Evolutionary conservation across 2,329 filamentous ascomycete genomes (phyloP), one percentile per base, ranked within the genome.

Genomic region (Apiospora kogelbergensis): DNA sequence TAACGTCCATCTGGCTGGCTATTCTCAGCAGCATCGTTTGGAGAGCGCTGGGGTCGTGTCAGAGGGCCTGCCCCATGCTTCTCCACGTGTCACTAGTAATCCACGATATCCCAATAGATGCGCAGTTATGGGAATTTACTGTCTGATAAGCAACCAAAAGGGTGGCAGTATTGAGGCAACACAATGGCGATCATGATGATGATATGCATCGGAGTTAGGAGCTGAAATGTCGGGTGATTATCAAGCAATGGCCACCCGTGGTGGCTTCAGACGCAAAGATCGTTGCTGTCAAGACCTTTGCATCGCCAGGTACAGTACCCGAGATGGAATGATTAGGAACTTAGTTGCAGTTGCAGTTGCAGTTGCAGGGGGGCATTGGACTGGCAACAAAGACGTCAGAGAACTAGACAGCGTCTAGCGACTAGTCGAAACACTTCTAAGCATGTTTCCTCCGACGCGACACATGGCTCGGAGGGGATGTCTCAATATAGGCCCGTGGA

Each of bases 81-180:
- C 69, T 44, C 68, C 64, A 48, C 68, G 66, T 68, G 48, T 64
- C 67, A 70, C 63, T 70, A 70, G 69, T 65, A 69, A 46, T 46
- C 40, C 69, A 70, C 71, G 71, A 74, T 76, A 75, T 73, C 76
- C 72, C 71, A 71, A 74, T 70, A 74, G 70, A 72, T 65, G 63
- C 30, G 53, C 30, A 11, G 5, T 60, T 37, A 13, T 60, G 30
- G 30, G 30, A 13, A n/a, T 13, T 3, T n/a, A 37, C 20, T 33
- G 30, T 60, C 53, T 60, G 53, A 60, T 60, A 30, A 60, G 17
- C 53, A 22, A 60, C 30, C n/a, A 4, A n/a, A 37, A 37, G 6
- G 20, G 53, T 60, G 53, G 53, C 53, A 6, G 22, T n/a, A n/a
- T 60, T 37, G 30, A 60, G 26, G 17, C 17, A 60, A n/a, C 6